Evolutionary conservation across 345 rosid genomes (phyloP), one percentile per base, ranked within the genome.

Genomic region (Draba incana): DNA sequence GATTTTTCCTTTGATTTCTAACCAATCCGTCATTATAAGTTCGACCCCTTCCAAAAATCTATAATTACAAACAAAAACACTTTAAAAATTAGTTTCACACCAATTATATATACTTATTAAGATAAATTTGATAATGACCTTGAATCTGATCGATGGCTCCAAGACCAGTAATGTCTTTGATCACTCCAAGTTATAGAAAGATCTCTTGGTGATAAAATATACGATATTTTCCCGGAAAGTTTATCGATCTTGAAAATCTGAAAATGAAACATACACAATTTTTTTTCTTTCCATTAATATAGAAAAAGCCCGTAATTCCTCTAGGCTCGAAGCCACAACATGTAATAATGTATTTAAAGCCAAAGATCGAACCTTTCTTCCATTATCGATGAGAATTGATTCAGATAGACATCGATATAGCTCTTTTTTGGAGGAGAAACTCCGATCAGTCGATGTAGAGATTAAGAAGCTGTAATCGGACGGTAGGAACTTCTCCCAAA

Each of bases 401-500:
- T 78, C 45, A 70, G 85, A 85, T 14, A 85, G 90, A 38, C 37
- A 63, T 42, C 42, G 66, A 70, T 75, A 89, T 39, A 87, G 85
- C 59, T 87, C 66, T 31, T 85, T 89, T 77, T 79, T 89, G 23
- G 96, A 82, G 12, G 85, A 77, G 69, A 81, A 81, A 6, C 20
- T 35, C 1, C 42, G 30, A 35, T 68, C 42, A 14, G 28, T 57
- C 9, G 77, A 73, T 16, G 28, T 70, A 38, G 84, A 62, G 53
- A 86, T 44, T 1, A 85, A 42, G 10, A 54, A 67, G 2, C 0
- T 48, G 68, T 75, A 77, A 47, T 78, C 83, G 2, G 79, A 56
- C 0, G 97, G 96, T 75, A 86, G 50, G 52, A 92, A 85, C 35
- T 46, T 84, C 30, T 77, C 81, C 97, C 98, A 90, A 6, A 82